Evolutionary conservation across 768 basidiomycete genomes (phyloP), one percentile per base, ranked within the genome.

Genomic region (Tricholoma saponaceum): DNA sequence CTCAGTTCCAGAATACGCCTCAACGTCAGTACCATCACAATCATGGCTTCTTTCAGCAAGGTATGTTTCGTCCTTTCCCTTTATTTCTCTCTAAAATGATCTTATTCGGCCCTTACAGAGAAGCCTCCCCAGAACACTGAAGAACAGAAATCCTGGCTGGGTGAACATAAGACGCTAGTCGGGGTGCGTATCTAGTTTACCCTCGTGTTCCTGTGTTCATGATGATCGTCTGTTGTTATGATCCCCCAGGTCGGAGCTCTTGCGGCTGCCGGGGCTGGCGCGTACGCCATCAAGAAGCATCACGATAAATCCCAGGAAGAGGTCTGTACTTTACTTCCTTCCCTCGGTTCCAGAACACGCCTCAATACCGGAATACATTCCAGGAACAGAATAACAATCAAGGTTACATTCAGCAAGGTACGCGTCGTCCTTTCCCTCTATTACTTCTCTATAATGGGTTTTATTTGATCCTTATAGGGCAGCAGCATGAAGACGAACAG

Each of bases 111-210:
- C 26, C 26, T 32, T 22, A 18, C 16, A 28, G 53, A 25, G 23
- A 41, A 54, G 22, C 39, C 18, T n/a, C 52, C 43, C 23, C 23
- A 59, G 23, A 41, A 22, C 20, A 41, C 61, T 20, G 73, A 77
- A 16, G 78, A 83, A 55, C 79, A 82, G 51, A 72, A n/a, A n/a
- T n/a, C n/a, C n/a, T 87, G 85, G 85, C 80, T 71, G 51, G 82
- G 82, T 4, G 64, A 82, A 1, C 76, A 70, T 60, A 88, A 85
- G 78, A 76, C 84, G 60, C 68, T 84, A 59, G 73, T 87, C 33
- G 80, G 80, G 74, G 86, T 86, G 53, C 41, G 66, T 62, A n/a
- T 5, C n/a, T 8, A 1, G 13, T 56, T 37, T 22, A 32, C n/a
- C 22, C 22, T n/a, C 12, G 28, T 37, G 53, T 16, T 44, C 16